Base-by-base conservation (phyloP, 2,329 filamentous ascomycete species). In the Fusarium algeriense region DNA sequence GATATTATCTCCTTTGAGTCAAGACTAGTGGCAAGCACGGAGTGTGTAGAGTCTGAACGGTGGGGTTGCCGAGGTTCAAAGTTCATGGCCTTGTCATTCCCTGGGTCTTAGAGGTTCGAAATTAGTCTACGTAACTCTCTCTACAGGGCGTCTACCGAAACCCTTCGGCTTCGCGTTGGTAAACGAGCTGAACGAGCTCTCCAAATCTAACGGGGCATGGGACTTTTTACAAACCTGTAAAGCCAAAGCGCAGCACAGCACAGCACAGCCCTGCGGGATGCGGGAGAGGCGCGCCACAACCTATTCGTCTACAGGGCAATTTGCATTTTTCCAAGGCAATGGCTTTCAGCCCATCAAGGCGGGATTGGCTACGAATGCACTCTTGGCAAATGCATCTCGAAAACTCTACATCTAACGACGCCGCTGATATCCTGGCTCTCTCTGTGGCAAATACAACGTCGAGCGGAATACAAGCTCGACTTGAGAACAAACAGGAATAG, bases 401-500 rank as follows among this genome's bases (percentile, higher is more conserved):
- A 75, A 74, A 66, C 60, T 69, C 59, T 55, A 41, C 41, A 53
- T 17, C 53, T 49, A 19, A 40, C 40, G 45, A 59, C 41, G 48
- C 43, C 55, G 60, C 46, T 52, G 40, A 44, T 57, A 57, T 60
- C 50, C 50, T 45, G 32, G 58, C n/a, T 45, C 57, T 7, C 23
- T 46, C 52, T 49, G 73, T 75, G 73, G 73, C 73, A 57, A 73
- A 75, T 70, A 70, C 68, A 67, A 74, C 73, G 55, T 60, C 40
- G 55, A 54, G 48, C 64, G 57, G 73, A 13, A 13, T 15, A 37
- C 38, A 62, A 35, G 19, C 34, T 40, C 38, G 20, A 64, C 49
- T 46, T 50, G 41, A 43, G 30, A 57, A 44, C 52, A 49, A 50
- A 45, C 49, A 60, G 57, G 61, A 63, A 67, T 48, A 35, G 50